phyloP scores from a whole-genome alignment of 2,329 filamentous ascomycete genomes.

The Cytospora leucostoma region DNA sequence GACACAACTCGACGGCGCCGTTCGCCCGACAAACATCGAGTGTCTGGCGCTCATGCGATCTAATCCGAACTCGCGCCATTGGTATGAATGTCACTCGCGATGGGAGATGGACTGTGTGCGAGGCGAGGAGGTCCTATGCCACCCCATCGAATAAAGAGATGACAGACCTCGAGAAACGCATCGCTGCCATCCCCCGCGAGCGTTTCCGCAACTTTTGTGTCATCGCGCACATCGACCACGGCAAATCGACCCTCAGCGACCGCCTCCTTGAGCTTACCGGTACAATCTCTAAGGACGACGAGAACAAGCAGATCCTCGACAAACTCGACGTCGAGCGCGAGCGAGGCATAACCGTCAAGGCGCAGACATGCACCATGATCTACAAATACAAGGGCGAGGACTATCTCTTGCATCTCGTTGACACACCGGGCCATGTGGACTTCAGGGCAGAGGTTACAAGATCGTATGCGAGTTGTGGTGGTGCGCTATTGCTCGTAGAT shows the following conservation, averaged over 20 bases:
- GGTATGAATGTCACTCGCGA: not conserved
- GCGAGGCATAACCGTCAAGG: slow-evolving; percentile 96
- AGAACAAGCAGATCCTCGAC: slow-evolving; percentile 94
- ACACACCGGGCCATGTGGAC: slow-evolving; percentile 96
- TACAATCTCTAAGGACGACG: slow-evolving; percentile 77
- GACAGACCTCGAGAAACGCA: slow-evolving; percentile 57
- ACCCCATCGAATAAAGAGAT: slow-evolving; percentile 29
- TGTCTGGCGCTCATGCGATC: not conserved
- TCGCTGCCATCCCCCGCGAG: slow-evolving; percentile 74
- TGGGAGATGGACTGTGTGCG: not conserved
- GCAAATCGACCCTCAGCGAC: slow-evolving; percentile 94
- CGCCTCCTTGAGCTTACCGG: slow-evolving; percentile 91
- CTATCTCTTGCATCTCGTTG: slow-evolving; percentile 91
- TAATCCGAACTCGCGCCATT: not conserved
- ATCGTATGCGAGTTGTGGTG: slow-evolving; percentile 94
- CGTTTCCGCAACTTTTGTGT: slow-evolving; percentile 96
- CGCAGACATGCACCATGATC: slow-evolving; percentile 97
- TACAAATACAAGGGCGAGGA: slow-evolving; percentile 84
- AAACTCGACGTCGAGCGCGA: slow-evolving; percentile 96
- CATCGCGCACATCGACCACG: slow-evolving; percentile 97
- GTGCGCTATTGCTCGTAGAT: slow-evolving; percentile 89
- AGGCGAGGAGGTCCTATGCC: slow-evolving; percentile 23
- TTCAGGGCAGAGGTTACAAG: slow-evolving; percentile 95
- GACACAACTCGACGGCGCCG: not conserved
- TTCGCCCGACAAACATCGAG: slow-evolving; percentile 1